Evolutionary conservation across 768 basidiomycete genomes (phyloP).

Genomic region (Dacryopinax primogenitus): DNA sequence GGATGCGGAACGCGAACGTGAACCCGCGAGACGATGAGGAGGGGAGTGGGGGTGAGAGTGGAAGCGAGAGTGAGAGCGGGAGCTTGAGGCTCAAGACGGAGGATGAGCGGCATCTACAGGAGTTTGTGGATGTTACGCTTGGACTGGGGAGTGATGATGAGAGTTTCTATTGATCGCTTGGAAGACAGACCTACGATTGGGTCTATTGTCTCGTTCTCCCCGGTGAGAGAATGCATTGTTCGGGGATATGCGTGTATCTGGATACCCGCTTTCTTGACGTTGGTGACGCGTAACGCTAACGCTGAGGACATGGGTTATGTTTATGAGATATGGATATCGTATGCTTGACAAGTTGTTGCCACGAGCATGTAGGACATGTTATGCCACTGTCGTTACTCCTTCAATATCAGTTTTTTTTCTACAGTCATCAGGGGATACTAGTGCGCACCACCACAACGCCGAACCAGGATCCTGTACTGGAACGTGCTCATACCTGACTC

Average conservation of each 20-base stretch:
- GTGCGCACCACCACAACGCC: too few species aligned
- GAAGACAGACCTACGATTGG: neutral
- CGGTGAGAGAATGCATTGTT: neutral
- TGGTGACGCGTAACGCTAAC: neutral
- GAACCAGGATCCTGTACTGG: too few species aligned
- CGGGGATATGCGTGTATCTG: neutral
- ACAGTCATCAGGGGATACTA: too few species aligned
- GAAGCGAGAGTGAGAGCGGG: neutral
- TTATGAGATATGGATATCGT: neutral
- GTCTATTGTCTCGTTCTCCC: neutral
- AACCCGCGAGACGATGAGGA: neutral
- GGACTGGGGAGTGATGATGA: neutral
- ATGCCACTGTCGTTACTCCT: constrained; percentile 5
- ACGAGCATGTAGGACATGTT: constrained; percentile 8
- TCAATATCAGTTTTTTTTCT: neutral
- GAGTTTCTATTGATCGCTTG: neutral
- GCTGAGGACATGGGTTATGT: neutral
- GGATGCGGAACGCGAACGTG: too few species aligned
- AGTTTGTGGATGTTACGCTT: constrained; percentile 2
- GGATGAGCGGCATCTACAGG: neutral
- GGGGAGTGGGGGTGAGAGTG: neutral
- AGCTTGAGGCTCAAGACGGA: constrained; percentile 1
- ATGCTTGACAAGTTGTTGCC: neutral
- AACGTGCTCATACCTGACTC: too few species aligned
- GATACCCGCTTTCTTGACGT: neutral